Evolutionary conservation across 1,139 yeast species (phyloP), one percentile per base, ranked within the genome.

Genomic region (Sugiyamaella paludigena): DNA sequence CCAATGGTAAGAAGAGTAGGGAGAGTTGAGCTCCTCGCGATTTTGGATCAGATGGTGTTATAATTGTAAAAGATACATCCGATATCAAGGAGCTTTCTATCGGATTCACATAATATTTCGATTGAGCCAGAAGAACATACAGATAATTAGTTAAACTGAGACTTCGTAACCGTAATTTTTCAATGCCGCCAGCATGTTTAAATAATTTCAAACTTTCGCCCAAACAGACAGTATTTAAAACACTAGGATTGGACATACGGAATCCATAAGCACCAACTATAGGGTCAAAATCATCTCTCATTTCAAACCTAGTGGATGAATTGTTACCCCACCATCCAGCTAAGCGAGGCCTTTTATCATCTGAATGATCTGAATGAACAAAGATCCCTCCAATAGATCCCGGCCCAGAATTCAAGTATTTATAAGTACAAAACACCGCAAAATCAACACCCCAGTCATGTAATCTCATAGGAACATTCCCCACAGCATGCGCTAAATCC

Each of bases 301-400:
- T 91, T 58, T 82, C 75, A 65, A 91, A 91, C 53, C 97, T 72
- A 30, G 80, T 81, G 1, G 62, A 58, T 0, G 83, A 72, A 57
- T 85, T 80, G 63, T 87, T 89, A 0, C 97, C 97, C 97, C 98
- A 91, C 98, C 98, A 91, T 0, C 98, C 98, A 0, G 96, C 95
- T 48, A 87, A 72, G 55, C 97, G 73, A 1, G 95, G 85, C 33
- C 78, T 62, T 45, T 73, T 73, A 38, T 68, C 67, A 12, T 63
- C 26, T 60, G 62, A 46, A 69, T 59, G 61, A 62, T 70, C 56
- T 32, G 79, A 74, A 64, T 88, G 80, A 27, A 89, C 84, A 61
- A 80, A 89, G 26, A 87, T 76, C 0, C 95, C 95, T 2, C 88
- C 95, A 58, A 88, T 86, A 5, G 83, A 89, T 37, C 97, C 98